Evolutionary conservation across 2,329 filamentous ascomycete species (phyloP), one percentile per base, ranked within the genome.

Genomic region (Fusarium torreyae): DNA sequence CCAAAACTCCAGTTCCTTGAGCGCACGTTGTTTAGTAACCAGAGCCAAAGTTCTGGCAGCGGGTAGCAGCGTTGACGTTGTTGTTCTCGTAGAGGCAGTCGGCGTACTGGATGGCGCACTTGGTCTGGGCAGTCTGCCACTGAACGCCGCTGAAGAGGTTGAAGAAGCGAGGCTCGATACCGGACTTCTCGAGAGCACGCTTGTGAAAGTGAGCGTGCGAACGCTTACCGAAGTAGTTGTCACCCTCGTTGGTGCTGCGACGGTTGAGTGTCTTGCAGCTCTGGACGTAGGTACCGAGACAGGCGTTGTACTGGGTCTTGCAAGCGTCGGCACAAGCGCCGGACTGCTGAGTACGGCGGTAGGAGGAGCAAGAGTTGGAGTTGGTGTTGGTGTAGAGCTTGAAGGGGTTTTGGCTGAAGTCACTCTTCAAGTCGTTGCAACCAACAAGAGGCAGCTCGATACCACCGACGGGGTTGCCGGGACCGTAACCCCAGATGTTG

Each of bases 401-500:
- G 79, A 86, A 87, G 18, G 81, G 80, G 68, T 83, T 82, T 54
- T 69, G 69, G 28, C 69, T 66, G 69, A 79, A 84, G 65, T 87
- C 83, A 9, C 64, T 58, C 61, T 78, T 74, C 40, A 84, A 69
- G 68, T 88, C 85, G 76, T 87, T 88, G 81, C 86, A 88, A 24
- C 82, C 84, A 33, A 88, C 81, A 57, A 86, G 76, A 45, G 86
- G 86, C 53, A 88, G 77, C 22, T 79, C 77, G 54, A 88, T 87
- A 62, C 79, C 82, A 49, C 85, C 86, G 17, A 87, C 84, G 4
- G 84, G 82, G 51, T 81, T 89, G 36, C 90, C 87, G 3, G 91
- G 89, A 2, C 87, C 89, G 74, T 94, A 95, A 53, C 88, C 89
- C 70, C 85, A 87, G 75, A 86, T 85, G 70, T 87, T 86, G 78